A percentile compares a stretch with the other conserved stretches of the same genome.
Evolutionary conservation across 495 filamentous ascomycete species (phyloP).

Genomic region (Bathelium albidoporum): DNA sequence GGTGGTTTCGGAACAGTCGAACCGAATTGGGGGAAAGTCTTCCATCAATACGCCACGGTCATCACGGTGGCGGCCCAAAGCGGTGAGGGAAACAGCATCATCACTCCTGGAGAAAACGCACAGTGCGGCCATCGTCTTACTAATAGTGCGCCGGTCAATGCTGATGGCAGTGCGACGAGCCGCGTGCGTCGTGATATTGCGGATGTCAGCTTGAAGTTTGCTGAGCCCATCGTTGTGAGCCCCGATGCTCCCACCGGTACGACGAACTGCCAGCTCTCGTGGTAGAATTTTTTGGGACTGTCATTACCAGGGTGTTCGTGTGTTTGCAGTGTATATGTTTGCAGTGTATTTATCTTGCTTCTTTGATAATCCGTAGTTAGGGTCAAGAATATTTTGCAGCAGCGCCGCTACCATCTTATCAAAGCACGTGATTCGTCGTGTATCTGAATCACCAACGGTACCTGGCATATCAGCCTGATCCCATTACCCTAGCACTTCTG

Average conservation of each 20-base stretch:
- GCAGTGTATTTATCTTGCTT: no score
- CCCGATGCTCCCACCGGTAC: not conserved
- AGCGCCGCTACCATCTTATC: no score
- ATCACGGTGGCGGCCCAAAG: not conserved
- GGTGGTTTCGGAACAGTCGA: slow-evolving; percentile 21
- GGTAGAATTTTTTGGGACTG: no score
- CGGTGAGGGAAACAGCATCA: not conserved
- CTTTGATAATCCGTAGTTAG: no score
- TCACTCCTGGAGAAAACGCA: not conserved
- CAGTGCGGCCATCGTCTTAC: not conserved
- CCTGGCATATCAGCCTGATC: no score
- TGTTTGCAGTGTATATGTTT: no score
- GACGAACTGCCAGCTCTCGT: not conserved
- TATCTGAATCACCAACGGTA: no score
- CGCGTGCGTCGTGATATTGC: not conserved
- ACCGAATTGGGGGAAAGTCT: slow-evolving; percentile 18
- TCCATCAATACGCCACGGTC: slow-evolving; percentile 21
- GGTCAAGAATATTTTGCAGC: no score
- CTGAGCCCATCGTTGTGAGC: not conserved
- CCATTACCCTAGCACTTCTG: no score
- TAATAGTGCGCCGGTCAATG: not conserved
- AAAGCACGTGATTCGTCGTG: no score
- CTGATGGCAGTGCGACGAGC: not conserved
- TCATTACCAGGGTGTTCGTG: no score
- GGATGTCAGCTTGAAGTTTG: not conserved